Evolutionary conservation across 2,329 filamentous ascomycete genomes (phyloP), one percentile per base, ranked within the genome.

Genomic region (Atkinsonella texensis): DNA sequence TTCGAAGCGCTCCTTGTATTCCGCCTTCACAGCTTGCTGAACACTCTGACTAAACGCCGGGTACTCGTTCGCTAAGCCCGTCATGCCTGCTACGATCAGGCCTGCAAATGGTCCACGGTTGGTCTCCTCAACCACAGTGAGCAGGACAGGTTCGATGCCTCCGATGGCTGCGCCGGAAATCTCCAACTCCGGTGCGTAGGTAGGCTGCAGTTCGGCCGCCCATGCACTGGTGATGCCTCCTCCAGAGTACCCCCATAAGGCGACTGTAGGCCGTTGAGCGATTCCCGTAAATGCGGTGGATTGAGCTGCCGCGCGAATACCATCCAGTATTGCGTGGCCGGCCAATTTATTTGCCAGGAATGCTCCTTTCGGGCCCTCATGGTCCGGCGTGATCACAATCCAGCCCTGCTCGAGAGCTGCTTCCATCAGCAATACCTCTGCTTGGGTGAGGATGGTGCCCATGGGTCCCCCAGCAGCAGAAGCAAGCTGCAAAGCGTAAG

Each of bases 351-450:
- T 70, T 11, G 69, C 68, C 0, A 65, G 58, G 55, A 72, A 76
- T 2, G 71, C 66, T 1, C 70, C 72, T 13, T 60, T 60, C 2
- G 70, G 69, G 0, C 72, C 72, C 51, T 73, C 66, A 50, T 68
- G 71, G 56, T 77, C 75, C 0, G 74, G 73, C 65, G 72, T 61
- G 15, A 68, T 70, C 23, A 78, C 70, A 18, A 70, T 62, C 72
- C 72, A 76, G 7, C 73, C 73, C 56, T 64, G 52, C 6, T 64
- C 61, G 2, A 78, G 67, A 9, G 55, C 56, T 1, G 52, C 54
- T 40, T 62, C 54, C 9, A 60, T 48, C 8, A 62, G 55, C 5
- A 62, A 50, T 3, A 61, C 18, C 49, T 63, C 58, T 3, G 49
- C 20, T 46, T 60, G 54, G 7, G 58, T 58, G 2, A 55, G 57